A percentile compares a stretch with the other conserved stretches of the same genome.
Evolutionary conservation across 306 rosid genomes (phyloP).

Genomic region (Inga laurina): DNA sequence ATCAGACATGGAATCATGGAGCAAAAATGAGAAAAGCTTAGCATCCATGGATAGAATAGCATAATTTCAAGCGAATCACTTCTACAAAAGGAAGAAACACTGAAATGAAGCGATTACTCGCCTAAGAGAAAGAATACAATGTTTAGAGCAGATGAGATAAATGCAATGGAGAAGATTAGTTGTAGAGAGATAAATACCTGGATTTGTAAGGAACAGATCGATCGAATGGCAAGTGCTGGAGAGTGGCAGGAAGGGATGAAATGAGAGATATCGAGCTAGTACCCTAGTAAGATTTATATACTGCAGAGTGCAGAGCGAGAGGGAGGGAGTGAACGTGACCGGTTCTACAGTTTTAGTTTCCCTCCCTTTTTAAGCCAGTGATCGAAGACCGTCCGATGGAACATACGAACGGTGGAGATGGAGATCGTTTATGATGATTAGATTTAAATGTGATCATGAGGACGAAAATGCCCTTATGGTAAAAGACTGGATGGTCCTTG

Average conservation of each 20-base stretch:
- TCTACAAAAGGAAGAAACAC: background rate
- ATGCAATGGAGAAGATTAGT: background rate
- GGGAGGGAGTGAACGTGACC: background rate
- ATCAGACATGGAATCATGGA: background rate
- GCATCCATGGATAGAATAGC: background rate
- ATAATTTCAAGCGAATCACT: background rate
- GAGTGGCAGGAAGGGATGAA: background rate
- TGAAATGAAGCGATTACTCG: background rate
- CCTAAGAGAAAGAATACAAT: background rate
- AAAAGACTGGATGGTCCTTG: constrained; percentile 46
- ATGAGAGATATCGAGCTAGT: background rate
- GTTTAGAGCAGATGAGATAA: background rate
- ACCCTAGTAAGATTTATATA: constrained; percentile 32
- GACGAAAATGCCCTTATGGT: constrained; percentile 36
- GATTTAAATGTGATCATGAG: background rate
- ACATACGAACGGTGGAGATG: constrained; percentile 35
- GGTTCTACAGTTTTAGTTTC: constrained; percentile 35
- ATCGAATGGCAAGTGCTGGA: background rate
- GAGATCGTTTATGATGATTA: constrained; percentile 11
- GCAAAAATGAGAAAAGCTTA: background rate
- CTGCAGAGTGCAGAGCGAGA: background rate
- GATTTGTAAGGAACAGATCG: background rate
- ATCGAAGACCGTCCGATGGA: constrained; percentile 41
- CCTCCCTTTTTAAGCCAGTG: constrained; percentile 35
- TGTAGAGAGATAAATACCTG: constrained; percentile 22